Evolutionary conservation across 805 yeast genomes (phyloP).

Genomic region (Kodamaea neixiangensis): DNA sequence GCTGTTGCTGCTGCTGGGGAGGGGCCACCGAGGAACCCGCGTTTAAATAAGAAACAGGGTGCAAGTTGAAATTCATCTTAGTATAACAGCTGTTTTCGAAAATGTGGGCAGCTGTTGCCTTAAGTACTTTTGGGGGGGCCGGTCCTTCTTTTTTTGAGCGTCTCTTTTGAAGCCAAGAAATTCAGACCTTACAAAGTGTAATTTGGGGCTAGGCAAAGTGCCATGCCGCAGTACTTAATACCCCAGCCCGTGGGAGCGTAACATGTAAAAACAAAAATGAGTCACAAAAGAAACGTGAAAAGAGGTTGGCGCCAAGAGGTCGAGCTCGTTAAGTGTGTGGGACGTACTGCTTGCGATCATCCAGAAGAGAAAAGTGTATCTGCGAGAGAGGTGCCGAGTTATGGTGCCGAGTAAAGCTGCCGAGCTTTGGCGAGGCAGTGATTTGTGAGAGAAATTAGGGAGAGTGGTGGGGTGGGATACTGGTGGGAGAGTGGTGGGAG

Average conservation of each 20-base stretch:
- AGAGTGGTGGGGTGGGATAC: neutral
- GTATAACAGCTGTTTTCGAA: neutral
- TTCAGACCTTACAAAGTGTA: neutral
- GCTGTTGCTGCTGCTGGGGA: neutral
- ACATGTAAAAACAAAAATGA: neutral
- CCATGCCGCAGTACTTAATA: neutral
- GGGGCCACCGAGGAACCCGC: conserved; percentile 22
- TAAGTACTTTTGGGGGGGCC: conserved; percentile 6
- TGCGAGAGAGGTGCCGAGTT: no score
- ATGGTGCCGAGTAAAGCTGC: no score
- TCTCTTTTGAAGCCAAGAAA: conserved; percentile 9
- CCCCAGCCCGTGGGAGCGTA: neutral
- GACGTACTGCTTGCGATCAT: neutral
- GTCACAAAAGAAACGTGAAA: conserved; percentile 7
- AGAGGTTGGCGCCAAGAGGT: conserved; percentile 12
- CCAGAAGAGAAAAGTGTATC: neutral
- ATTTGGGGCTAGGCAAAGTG: neutral
- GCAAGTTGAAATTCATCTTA: conserved; percentile 42
- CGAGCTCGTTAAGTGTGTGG: neutral
- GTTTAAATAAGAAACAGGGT: conserved; percentile 47
- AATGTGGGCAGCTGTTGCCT: neutral
- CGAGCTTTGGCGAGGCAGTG: neutral
- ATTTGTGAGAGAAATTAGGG: neutral
- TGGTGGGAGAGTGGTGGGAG: neutral
- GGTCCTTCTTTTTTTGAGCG: neutral